Evolutionary conservation across 2,329 filamentous ascomycete genomes (phyloP), one percentile per base, ranked within the genome.

Genomic region (Fusarium longipes): DNA sequence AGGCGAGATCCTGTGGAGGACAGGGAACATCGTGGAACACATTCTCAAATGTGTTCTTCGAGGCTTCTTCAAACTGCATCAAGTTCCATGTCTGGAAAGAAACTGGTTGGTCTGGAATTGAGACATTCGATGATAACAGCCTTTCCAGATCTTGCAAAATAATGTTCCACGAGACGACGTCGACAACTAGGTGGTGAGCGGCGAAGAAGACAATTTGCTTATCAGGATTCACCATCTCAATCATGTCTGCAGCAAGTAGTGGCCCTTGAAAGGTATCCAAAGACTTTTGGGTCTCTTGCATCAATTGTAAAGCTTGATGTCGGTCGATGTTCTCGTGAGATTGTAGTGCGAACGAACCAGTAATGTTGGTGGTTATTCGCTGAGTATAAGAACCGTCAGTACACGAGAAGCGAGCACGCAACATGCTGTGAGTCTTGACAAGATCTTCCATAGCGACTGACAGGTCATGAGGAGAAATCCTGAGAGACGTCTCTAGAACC

Each of bases 81-180:
- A 72, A 70, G 8, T 45, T 71, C 81, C 81, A 83, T 6, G 65
- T 74, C 33, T 70, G 67, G 53, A 70, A 70, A 0, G 50, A 38
- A 2, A 70, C 3, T 17, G 67, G 20, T 3, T 51, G 62, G 0
- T 8, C 4, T 6, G 40, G 43, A 0, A 4, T 44, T 32, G 77
- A 76, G 66, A 81, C 78, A 1, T 68, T 42, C 64, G 55, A 33
- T 20, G 47, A 66, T 1, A 83, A 63, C 1, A 79, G 39, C 6
- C 77, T 76, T 54, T 83, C 80, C 0, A 70, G 18, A n/a, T 70
- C 68, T 14, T 67, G 49, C 0, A 70, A 69, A 0, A 84, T 72
- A 8, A 83, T 73, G 20, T 81, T 74, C 82, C 82, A 84, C 0
- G 81, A 82, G 2, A 84, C 82, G 1, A 84, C 69, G 51, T 83